Conservation (phyloP, 2,329 filamentous ascomycete species). For the Diaporthe amygdali region DNA sequence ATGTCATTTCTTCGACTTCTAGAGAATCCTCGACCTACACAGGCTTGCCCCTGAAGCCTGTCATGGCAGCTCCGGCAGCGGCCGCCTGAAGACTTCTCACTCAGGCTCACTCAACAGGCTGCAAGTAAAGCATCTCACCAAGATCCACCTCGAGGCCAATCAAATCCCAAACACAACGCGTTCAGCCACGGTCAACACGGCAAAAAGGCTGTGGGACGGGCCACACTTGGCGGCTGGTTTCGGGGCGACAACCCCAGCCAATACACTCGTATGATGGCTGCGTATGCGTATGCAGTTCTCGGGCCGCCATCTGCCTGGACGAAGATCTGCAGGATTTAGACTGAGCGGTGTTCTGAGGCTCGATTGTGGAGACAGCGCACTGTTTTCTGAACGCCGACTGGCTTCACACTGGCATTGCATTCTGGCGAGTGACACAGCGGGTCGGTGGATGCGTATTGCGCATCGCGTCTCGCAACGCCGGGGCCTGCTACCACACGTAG, state of each 20-base stretch:
- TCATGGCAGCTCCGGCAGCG: not conserved
- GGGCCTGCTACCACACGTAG: not conserved
- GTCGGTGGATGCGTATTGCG: not conserved
- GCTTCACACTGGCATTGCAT: not conserved
- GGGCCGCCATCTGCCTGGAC: conserved; percentile 15
- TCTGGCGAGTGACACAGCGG: not conserved
- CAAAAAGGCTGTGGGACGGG: conserved; percentile 1
- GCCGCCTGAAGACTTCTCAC: not conserved
- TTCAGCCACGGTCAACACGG: not conserved
- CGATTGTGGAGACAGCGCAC: not conserved
- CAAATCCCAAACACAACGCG: not conserved
- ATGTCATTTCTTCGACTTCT: not conserved
- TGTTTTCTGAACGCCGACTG: not conserved
- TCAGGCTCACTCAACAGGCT: not conserved
- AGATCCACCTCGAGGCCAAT: not conserved
- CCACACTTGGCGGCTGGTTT: not conserved
- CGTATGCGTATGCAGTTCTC: conserved; percentile 17
- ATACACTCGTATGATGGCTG: conserved; percentile 1
- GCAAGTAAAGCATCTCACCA: not conserved
- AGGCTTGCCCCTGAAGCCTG: not conserved
- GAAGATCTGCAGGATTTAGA: conserved; percentile 4
- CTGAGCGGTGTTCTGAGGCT: conserved; percentile 1
- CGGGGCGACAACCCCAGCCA: conserved; percentile 1
- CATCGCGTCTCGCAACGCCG: not conserved
- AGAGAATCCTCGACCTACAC: not conserved